Conservation (phyloP, 2,329 filamentous ascomycete genomes). For the Aspergillus sp. region DNA sequence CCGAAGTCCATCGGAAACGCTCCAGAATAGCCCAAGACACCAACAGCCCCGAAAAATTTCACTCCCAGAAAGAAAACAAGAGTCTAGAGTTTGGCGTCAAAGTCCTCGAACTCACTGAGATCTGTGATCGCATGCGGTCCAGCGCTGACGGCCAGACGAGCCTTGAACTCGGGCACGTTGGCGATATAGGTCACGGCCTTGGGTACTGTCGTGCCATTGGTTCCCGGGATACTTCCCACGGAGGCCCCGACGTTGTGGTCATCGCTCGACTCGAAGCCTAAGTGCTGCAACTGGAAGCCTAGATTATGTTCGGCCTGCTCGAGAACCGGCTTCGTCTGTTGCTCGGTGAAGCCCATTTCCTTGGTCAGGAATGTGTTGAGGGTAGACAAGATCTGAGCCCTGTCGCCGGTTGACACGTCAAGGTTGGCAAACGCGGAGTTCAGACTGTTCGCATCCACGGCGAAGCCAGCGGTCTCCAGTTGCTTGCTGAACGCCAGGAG, state of each 20-base stretch:
- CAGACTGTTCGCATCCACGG: conserved; percentile 36
- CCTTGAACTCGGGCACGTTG: conserved; percentile 75
- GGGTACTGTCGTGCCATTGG: conserved; percentile 15
- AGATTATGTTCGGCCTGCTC: conserved; percentile 45
- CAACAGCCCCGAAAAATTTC: not conserved
- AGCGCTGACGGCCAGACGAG: conserved; percentile 60
- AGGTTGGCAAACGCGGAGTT: conserved; percentile 38
- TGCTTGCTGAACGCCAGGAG: conserved; percentile 38
- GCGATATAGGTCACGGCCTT: conserved; percentile 55
- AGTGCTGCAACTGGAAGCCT: conserved; percentile 34
- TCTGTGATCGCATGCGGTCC: conserved; percentile 67
- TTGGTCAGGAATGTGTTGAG: conserved; percentile 46
- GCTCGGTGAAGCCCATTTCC: conserved; percentile 40
- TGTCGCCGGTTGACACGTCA: conserved; percentile 40
- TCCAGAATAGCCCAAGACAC: not conserved
- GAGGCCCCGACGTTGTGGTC: conserved; percentile 24
- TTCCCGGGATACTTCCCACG: conserved; percentile 17
- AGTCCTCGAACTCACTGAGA: conserved; percentile 76
- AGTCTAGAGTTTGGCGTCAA: conserved; percentile 66
- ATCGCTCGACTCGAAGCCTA: conserved; percentile 34
- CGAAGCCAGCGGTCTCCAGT: conserved; percentile 41
- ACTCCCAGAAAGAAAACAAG: not conserved
- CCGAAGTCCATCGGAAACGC: not conserved
- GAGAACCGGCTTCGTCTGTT: conserved; percentile 43
- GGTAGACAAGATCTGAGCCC: conserved; percentile 43